Evolutionary conservation across 495 filamentous ascomycete genomes (phyloP), one percentile per base, ranked within the genome.

Genomic region (Glutinoglossum americanum): DNA sequence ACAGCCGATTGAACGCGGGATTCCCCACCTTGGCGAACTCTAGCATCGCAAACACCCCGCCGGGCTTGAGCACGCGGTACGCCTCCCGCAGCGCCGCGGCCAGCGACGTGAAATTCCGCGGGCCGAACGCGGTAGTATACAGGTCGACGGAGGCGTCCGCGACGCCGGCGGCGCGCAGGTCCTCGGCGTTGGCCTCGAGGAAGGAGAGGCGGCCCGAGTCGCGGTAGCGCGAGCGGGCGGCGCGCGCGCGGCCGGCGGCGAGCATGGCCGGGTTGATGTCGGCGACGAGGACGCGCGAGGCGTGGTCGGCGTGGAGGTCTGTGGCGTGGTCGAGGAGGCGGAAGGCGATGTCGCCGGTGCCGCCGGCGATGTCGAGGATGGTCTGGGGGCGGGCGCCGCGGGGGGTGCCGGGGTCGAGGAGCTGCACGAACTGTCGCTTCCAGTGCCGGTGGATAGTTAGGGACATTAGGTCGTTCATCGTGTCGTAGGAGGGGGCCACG

Each of bases 381-480:
- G 80, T 85, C 79, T 81, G 81, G 59, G 76, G 23, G 62, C 56
- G 60, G 61, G 67, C 69, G 55, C 74, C 71, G n/a, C 82, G 73
- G 51, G 74, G 75, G 53, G 80, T 78, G 61, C 92, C 92, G 1
- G 93, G 92, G 72, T 95, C 87, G 13, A 98, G 76, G 25, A 82
- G 82, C 57, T 88, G 81, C 44, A 97, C 92, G 69, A 97, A 98
- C 71, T 94, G 80, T 70, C 96, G 92, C 77, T 98, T 98, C 92
- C 92, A 98, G 53, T 97, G 73, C 17, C 92, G 85, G 70, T 98
- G 92, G 72, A 94, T 89, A 37, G 89, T 89, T 27, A 97, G 80
- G 45, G 89, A 96, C 92, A 98, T 97, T 54, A 96, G 79, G 69
- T 98, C 92, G 76, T 98, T 98, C 92, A 98, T 98, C 62, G 80